Base-by-base conservation (phyloP, 805 yeast genomes). In the Candida boidinii region DNA sequence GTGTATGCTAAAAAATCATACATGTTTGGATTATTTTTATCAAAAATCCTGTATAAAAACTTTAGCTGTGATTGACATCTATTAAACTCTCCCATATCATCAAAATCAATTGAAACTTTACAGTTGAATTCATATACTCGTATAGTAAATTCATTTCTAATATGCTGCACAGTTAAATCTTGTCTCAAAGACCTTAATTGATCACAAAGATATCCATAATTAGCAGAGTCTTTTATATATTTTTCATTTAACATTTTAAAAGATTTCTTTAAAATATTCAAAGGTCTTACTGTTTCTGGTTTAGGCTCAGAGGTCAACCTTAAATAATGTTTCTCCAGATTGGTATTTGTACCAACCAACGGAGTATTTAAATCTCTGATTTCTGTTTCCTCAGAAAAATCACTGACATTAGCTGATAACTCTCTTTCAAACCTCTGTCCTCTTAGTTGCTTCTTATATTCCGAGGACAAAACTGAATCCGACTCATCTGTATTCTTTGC, bases 121-220 rank as follows among this genome's bases (percentile, higher is more conserved):
- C 92, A 92, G 55, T 90, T 94, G 3, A 77, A 69, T 54, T 86
- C 92, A 54, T 92, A 90, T 0, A 86, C 95, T 34, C 60, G 50
- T 5, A 86, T 72, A 0, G 96, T 73, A 50, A 92, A 83, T 28
- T 71, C 76, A 47, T 76, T 76, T 46, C 79, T 79, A 28, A 90
- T 78, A 49, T 82, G 82, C 58, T 90, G 98, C 8, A 90, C 96
- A 3, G 94, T 83, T 42, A 90, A 58, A 58, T 90, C 98, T 56
- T 90, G 98, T 45, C 98, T 67, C 38, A 92, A 69, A 0, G 96
- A 83, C 56, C 88, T 90, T 50, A 90, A 73, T 57, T 90, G 98
- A 53, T 85, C 92, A 49, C 90, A 80, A 10, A 84, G 56, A 53
- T 90, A 90, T 24, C 77, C 66, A 51, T 92, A 92, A 30, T 68